Evolutionary conservation across 2,329 filamentous ascomycete species (phyloP), one percentile per base, ranked within the genome.

Genomic region (Botryotinia globosa): DNA sequence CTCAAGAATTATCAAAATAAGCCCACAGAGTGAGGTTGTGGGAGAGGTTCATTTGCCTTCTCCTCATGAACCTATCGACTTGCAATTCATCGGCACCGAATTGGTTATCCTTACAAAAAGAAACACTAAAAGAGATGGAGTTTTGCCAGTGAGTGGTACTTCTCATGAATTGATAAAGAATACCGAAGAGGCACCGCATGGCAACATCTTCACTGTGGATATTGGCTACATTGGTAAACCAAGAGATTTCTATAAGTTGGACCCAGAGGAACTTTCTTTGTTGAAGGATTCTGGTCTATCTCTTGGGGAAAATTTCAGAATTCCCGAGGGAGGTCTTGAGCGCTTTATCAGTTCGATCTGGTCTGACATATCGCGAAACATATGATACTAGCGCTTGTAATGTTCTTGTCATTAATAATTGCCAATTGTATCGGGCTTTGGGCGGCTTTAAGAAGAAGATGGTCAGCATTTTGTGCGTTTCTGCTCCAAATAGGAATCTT

Each of bases 61-160:
- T 44, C 16, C 10, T 6, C 56, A 58, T 29, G n/a, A 63, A 14
- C n/a, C 61, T 44, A 42, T 44, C 16, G 61, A 42, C 9, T 18
- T 63, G 4, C 39, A 63, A 44, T 44, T 44, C n/a, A 3, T 32
- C 61, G n/a, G 39, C 9, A 44, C 3, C 25, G 25, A 63, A 10
- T 25, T 63, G 9, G 16, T 44, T 25, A 63, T 63, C 37, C 37
- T 42, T 29, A 63, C 59, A 42, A 63, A 25, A 62, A 37, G 5
- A 42, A 22, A 18, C 18, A 0, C 16, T 3, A n/a, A 4, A 39
- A 3, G 16, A 0, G 8, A 6, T 4, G 59, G n/a, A 18, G 7
- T 18, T 56, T 56, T 29, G 5, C 51, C 4, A 14, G 8, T 8
- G 14, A n/a, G 51, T 56, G 14, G 3, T 56, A 29, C n/a, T 56